Base-by-base conservation (phyloP, 495 filamentous ascomycete species). In the Jackrogersella minutella region DNA sequence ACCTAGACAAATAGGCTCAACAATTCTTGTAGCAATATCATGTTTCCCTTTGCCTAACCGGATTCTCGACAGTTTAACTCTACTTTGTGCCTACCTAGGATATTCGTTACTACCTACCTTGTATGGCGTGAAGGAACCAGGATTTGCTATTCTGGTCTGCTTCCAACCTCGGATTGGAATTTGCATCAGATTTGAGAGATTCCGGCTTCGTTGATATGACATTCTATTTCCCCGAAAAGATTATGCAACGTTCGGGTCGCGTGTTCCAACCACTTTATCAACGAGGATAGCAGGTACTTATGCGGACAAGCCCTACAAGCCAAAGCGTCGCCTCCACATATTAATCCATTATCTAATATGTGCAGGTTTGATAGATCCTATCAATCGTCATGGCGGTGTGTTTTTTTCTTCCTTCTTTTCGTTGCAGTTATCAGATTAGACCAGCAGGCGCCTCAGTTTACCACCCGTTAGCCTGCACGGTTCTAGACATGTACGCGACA, bases 401-500 rank as follows among this genome's bases (percentile, higher is more conserved):
- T 33, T 17, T n/a, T n/a, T n/a, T n/a, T n/a, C n/a, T n/a, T n/a
- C n/a, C n/a, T n/a, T n/a, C n/a, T n/a, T n/a, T 41, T 36, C 37
- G 4, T 55, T 30, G 19, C 22, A 47, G 30, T 40, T 37, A 40
- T 37, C 39, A 31, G 43, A 6, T 24, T 22, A 22, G 5, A 31
- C 33, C 14, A 39, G 34, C 33, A 17, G 24, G 17, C 22, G 43
- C n/a, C 17, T 24, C 43, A 8, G 13, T 41, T 43, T 49, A 24
- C 26, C 34, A 19, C 26, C 13, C 19, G 21, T 37, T 14, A 30
- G 22, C 30, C 8, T 26, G 13, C 2, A 31, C 8, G 49, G 62
- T 59, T 59, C 52, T 40, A 61, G 57, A 67, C 44, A 67, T 43
- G 46, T 44, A 47, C 37, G 47, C 53, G 33, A 53, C 47, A 31